These are phyloP conservation scores for Silybum marianum DNA, from an alignment of 129 eudicot species.

Conservation along the genomic window DNA sequence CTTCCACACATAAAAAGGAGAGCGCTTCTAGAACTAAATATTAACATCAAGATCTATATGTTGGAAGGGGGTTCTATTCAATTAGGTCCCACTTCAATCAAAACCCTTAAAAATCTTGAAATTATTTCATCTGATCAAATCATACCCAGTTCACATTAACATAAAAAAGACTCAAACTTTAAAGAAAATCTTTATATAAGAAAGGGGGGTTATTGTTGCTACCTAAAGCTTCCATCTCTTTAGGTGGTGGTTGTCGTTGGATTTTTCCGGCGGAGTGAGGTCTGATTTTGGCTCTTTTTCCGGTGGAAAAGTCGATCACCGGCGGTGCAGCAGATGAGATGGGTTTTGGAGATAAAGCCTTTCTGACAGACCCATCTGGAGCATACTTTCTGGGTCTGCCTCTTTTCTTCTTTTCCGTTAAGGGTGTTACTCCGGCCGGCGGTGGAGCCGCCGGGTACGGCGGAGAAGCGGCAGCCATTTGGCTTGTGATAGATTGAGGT, in stretches of 20 bases:
- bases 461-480: slow-evolving; percentile 34
- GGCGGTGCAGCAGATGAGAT: slow-evolving; percentile 74
- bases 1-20: slow-evolving; percentile 37
- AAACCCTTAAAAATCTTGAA: slow-evolving; percentile 31
- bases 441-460: slow-evolving; percentile 41
- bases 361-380: slow-evolving; percentile 60
- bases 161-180: slow-evolving; percentile 24
- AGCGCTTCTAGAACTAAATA: slow-evolving; percentile 44
- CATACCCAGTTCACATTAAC: slow-evolving; percentile 27
- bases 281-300: slow-evolving; percentile 50
- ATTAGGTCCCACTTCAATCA: slow-evolving; percentile 64
- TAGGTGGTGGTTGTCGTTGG: slow-evolving; percentile 22
- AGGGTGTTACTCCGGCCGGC: slow-evolving; percentile 36
- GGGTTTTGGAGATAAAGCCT: slow-evolving; percentile 83
- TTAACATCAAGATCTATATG: slow-evolving; percentile 53
- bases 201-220: neutral
- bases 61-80: slow-evolving; percentile 49
- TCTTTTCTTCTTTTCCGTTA: slow-evolving; percentile 66
- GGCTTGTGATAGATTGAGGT: slow-evolving; percentile 38
- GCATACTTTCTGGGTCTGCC: slow-evolving; percentile 96
- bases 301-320: slow-evolving; percentile 38
- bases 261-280: slow-evolving; percentile 25
- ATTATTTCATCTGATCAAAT: slow-evolving; percentile 34
- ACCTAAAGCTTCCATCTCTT: slow-evolving; percentile 24
- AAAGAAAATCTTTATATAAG: slow-evolving; percentile 9